Conservation (phyloP, 176 grass and related monocot genomes). For the Bothriochloa decipiens region DNA sequence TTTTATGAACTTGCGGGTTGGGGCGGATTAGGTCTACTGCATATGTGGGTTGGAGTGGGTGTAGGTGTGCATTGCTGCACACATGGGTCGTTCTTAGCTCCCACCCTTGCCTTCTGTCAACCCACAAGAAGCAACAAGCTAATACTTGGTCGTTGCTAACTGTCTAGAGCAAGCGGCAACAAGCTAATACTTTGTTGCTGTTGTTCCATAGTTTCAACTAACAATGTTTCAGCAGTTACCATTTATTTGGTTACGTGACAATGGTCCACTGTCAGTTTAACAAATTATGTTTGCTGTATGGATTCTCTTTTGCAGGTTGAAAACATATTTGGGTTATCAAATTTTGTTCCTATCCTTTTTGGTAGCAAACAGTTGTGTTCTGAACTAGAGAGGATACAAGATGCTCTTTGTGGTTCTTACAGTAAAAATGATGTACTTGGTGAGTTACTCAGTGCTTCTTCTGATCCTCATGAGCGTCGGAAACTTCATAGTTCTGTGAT, state of each 20-base stretch:
- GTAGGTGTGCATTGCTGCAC: not conserved
- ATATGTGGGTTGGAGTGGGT: not conserved
- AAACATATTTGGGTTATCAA: constrained; percentile 89
- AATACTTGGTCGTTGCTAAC: too few relatives aligned
- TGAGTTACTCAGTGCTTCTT: constrained; percentile 32
- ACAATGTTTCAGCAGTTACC: not conserved
- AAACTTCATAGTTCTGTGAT: constrained; percentile 56
- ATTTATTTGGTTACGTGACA: constrained; percentile 17
- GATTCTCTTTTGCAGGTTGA: constrained; percentile 71
- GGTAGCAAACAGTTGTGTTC: constrained; percentile 79
- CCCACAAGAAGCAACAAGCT: too few relatives aligned
- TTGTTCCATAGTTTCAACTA: not conserved
- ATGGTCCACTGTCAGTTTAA: constrained; percentile 7
- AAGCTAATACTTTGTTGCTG: not conserved
- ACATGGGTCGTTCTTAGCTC: not conserved
- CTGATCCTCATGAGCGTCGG: constrained; percentile 33
- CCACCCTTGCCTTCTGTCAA: too few relatives aligned
- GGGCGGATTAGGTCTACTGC: not conserved
- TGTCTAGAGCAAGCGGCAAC: not conserved
- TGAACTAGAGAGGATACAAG: constrained; percentile 78
- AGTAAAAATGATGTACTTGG: constrained; percentile 27
- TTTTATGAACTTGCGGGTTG: not conserved
- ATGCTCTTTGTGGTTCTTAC: constrained; percentile 37
- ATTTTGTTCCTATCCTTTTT: constrained; percentile 89
- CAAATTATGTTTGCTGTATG: constrained; percentile 16